A percentile compares a stretch with the other conserved stretches of the same genome.
Evolutionary conservation across 345 rosid species (phyloP).

Genomic region (Cardiospermum halicacabum): DNA sequence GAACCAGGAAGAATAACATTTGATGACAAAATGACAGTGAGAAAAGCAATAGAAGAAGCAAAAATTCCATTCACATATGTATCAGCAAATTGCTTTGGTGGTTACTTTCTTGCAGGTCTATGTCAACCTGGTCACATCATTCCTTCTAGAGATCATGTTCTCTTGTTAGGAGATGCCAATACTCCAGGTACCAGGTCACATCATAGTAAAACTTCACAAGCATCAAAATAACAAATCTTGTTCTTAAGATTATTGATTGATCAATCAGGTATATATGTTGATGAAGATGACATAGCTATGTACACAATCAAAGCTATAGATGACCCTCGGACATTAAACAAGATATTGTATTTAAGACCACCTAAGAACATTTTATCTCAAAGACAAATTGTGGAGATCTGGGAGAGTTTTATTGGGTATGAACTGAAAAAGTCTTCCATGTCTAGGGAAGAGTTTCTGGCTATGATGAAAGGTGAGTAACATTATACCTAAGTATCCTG

Average conservation of each 20-base stretch:
- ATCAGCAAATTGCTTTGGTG: conserved; percentile 60
- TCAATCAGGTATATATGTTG: conserved; percentile 39
- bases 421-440: conserved; percentile 37
- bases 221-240: no score
- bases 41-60: conserved; percentile 43
- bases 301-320: conserved; percentile 58
- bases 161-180: conserved; percentile 42
- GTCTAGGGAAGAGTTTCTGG: conserved; percentile 46
- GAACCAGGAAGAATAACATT: conserved; percentile 55
- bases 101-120: conserved; percentile 46
- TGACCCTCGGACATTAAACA: conserved; percentile 65
- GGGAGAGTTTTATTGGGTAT: conserved; percentile 61
- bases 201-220: no score
- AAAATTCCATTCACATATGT: conserved; percentile 45
- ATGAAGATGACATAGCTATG: conserved; percentile 63
- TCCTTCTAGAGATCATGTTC: conserved; percentile 42
- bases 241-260: no score
- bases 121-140: conserved; percentile 47
- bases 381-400: conserved; percentile 42
- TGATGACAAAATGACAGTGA: conserved; percentile 57
- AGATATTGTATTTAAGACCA: conserved; percentile 50
- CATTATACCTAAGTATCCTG: conserved; percentile 8
- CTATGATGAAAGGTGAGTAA: conserved; percentile 47
- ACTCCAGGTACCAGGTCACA: conserved; percentile 37
- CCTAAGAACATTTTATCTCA: conserved; percentile 54